Evolutionary conservation across 805 yeast genomes (phyloP).

Genomic region (Wickerhamiella galacta): DNA sequence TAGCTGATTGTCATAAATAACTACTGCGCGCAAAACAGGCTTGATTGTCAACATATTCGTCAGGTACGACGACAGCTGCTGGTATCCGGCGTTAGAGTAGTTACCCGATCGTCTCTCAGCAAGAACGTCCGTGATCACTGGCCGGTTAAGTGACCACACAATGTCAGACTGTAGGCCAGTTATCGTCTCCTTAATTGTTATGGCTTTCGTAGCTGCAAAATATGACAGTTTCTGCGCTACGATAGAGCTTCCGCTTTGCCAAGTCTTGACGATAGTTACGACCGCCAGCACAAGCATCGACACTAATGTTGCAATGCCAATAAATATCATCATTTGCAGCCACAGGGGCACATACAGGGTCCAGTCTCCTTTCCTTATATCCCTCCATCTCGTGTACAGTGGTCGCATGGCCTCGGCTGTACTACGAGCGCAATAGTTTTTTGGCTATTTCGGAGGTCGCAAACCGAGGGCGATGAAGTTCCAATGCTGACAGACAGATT

Average conservation of each 20-base stretch:
- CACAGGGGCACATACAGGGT: slow-evolving; percentile 9
- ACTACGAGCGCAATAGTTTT: too few relatives aligned
- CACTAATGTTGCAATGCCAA: slow-evolving; percentile 8
- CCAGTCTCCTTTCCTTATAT: too few relatives aligned
- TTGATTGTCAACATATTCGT: slow-evolving; percentile 6
- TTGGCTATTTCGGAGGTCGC: too few relatives aligned
- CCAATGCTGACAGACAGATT: too few relatives aligned
- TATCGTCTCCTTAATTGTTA: slow-evolving; percentile 7
- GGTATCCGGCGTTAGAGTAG: slow-evolving; percentile 6
- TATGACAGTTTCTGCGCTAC: slow-evolving; percentile 10
- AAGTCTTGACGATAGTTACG: slow-evolving; percentile 7
- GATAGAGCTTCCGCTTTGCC: slow-evolving; percentile 8
- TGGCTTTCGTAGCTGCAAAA: slow-evolving; percentile 11
- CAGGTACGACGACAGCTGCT: slow-evolving; percentile 1
- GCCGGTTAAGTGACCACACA: slow-evolving; percentile 1
- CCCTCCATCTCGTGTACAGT: too few relatives aligned
- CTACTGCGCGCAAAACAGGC: slow-evolving; percentile 5
- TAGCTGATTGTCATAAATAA: slow-evolving; percentile 6
- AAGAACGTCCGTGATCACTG: slow-evolving; percentile 5
- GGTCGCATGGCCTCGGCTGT: too few relatives aligned
- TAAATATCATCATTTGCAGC: slow-evolving; percentile 12
- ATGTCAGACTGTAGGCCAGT: neutral
- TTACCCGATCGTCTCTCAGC: slow-evolving; percentile 6
- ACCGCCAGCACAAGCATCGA: slow-evolving; percentile 9
- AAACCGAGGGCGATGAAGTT: too few relatives aligned